These are phyloP conservation scores for Wickerhamomyces chaumierensis DNA, from an alignment of 805 yeast species.

Conservation along the genomic window DNA sequence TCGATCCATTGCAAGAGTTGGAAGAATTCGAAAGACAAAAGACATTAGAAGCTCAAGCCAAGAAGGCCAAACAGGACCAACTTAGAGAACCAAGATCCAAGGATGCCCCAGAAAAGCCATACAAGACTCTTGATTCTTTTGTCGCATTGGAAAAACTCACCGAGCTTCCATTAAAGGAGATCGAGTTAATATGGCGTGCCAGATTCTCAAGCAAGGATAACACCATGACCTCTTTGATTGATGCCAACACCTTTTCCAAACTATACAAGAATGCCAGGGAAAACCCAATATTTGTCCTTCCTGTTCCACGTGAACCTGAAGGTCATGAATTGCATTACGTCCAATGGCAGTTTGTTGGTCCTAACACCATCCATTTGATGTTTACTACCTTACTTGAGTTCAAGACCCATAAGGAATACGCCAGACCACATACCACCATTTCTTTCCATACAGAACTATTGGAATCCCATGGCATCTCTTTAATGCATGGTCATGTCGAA, in stretches of 20 bases:
- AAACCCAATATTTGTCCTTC: slow-evolving; percentile 81
- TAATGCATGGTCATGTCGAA: slow-evolving; percentile 84
- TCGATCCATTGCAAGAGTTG: slow-evolving; percentile 64
- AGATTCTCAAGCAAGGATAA: slow-evolving; percentile 56
- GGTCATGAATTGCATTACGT: slow-evolving; percentile 79
- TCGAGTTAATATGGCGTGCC: slow-evolving; percentile 83
- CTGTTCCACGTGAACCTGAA: slow-evolving; percentile 55
- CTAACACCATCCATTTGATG: slow-evolving; percentile 76
- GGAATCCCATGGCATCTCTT: slow-evolving; percentile 46
- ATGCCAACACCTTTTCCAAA: slow-evolving; percentile 44
- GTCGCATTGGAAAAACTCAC: slow-evolving; percentile 57
- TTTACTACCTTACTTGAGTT: slow-evolving; percentile 87
- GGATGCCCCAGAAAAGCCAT: slow-evolving; percentile 35
- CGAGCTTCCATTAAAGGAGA: slow-evolving; percentile 45
- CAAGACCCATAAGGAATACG: slow-evolving; percentile 81
- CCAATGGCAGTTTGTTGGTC: slow-evolving; percentile 88
- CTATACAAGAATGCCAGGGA: slow-evolving; percentile 55
- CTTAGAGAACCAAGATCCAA: slow-evolving; percentile 28
- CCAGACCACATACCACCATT: slow-evolving; percentile 90
- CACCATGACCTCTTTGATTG: slow-evolving; percentile 54
- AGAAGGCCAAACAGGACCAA: slow-evolving; percentile 13
- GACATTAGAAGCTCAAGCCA: slow-evolving; percentile 17
- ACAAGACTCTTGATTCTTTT: slow-evolving; percentile 61
- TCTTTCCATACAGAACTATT: slow-evolving; percentile 75
- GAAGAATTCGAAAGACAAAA: slow-evolving; percentile 38